Base-by-base conservation (phyloP, 305 asterid species). In the Solanum hybrid region DNA sequence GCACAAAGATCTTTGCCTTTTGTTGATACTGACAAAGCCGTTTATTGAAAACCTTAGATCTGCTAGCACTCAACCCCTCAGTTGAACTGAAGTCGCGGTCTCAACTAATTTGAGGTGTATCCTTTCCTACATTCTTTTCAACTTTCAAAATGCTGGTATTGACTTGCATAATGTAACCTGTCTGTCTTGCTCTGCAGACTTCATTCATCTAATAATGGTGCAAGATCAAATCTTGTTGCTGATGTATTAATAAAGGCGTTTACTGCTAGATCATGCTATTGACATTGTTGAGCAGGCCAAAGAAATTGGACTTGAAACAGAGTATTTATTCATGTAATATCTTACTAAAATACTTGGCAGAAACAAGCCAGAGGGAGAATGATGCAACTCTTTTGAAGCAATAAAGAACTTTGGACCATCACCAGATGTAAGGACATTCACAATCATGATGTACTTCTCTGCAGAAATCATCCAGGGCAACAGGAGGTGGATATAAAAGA, bases 271-370 rank as follows among this genome's bases (percentile, higher is more conserved):
- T 86, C 89, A 91, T 51, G 95, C 93, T 20, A 42, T 95, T 31
- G 92, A 92, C 89, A 93, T 89, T 27, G 88, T 91, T 88, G 38
- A 72, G 22, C 93, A 81, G 79, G 92, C 94, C 40, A 93, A 89
- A 92, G 85, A 87, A 38, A 79, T 90, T 79, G 94, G 95, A 73
- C 64, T 92, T 72, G 91, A 86, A 64, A 89, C 94, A 92, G 27
- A 90, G 91, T 69, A 90, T 91, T 82, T 92, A 89, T 8, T 88
- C 95, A 9, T 93, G 94, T 90, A 94, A 94, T 91, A 92, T 93
- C 88, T 93, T 94, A 95, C 95, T 94, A 69, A 95, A 95, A 88
- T 92, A 94, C 77, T 91, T 94, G 91, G 91, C 92, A 7, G 95
- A 94, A 81, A 91, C 92, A 26, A 89, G 89, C 84, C 90, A 90